Evolutionary conservation across 306 rosid genomes (phyloP), one percentile per base, ranked within the genome.

Genomic region (Cucurbita argyrosperma): DNA sequence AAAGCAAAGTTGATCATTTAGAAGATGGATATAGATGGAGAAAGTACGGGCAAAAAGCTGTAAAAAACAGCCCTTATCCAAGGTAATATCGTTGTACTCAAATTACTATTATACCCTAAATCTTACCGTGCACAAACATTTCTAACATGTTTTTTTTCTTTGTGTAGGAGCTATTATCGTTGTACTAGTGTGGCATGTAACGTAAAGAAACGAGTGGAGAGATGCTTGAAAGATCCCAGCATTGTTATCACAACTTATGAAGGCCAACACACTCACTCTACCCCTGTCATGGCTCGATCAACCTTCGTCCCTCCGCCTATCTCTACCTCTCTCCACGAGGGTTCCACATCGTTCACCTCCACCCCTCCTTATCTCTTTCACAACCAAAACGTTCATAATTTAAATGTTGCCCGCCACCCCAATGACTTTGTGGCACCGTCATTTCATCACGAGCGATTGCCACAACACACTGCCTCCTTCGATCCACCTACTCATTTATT

Each of bases 1-100:
- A 87, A 83, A 91, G 99, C 76, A 95, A 94, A 85, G 97, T 94
- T 10, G 99, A 94, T 89, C 97, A 89, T 87, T 87, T 94, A 45
- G 99, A 94, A 87, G 99, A 94, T 82, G 99, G 99, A 21, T 94
- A 91, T 77, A 86, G 99, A 85, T 94, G 99, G 99, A 91, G 97
- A 80, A 94, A 94, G 85, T 94, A 94, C 85, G 99, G 99, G 67
- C 99, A 94, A 80, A 94, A 94, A 77, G 96, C 97, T 35, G 99
- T 91, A 5, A 94, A 94, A 79, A 87, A 94, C 82, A 94, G 96
- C 95, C 89, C 96, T 76, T 88, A 86, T 67, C 99, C 99, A 19
- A 89, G 99, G 99, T 91, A 80, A 8, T 30, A 30, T 30, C 35
- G 35, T 30, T 30, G 35, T 30, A 30, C 35, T 30, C 3, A 30